A percentile compares a stretch with the other conserved stretches of the same genome.
phyloP scores from a whole-genome alignment of 2,329 filamentous ascomycete species.

The Aureobasidium sp. region DNA sequence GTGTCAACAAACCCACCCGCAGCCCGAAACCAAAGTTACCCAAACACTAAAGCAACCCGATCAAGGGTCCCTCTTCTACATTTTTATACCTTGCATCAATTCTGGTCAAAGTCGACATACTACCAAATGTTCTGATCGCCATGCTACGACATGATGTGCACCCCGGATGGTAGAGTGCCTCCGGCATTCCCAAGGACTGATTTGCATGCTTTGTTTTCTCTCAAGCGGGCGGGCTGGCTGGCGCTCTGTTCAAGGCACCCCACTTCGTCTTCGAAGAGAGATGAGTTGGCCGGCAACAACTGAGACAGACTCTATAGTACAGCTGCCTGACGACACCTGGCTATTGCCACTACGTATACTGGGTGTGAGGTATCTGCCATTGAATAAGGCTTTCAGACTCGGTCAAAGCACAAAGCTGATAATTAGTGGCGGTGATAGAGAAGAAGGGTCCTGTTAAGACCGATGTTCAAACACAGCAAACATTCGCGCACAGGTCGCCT shows the following conservation, averaged over 20 bases:
- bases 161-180: background rate
- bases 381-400: background rate
- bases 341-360: background rate
- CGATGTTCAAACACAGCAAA: conserved; percentile 4
- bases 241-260: background rate
- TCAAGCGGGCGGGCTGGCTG: background rate
- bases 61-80: background rate
- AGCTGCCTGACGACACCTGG: background rate
- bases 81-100: background rate
- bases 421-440: background rate
- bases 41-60: background rate
- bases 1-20: conserved; percentile 11
- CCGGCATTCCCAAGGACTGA: background rate
- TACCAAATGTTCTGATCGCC: no score
- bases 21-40: conserved; percentile 6
- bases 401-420: background rate
- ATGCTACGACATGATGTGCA: background rate
- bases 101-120: background rate
- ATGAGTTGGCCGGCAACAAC: background rate
- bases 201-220: background rate
- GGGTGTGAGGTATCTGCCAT: background rate
- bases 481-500: background rate
- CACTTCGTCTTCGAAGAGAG: background rate
- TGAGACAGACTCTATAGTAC: background rate
- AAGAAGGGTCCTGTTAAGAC: conserved; percentile 5